These are phyloP conservation scores for Ustilago esculenta DNA, from an alignment of 1,284 basidiomycete species.

Conservation along the genomic window DNA sequence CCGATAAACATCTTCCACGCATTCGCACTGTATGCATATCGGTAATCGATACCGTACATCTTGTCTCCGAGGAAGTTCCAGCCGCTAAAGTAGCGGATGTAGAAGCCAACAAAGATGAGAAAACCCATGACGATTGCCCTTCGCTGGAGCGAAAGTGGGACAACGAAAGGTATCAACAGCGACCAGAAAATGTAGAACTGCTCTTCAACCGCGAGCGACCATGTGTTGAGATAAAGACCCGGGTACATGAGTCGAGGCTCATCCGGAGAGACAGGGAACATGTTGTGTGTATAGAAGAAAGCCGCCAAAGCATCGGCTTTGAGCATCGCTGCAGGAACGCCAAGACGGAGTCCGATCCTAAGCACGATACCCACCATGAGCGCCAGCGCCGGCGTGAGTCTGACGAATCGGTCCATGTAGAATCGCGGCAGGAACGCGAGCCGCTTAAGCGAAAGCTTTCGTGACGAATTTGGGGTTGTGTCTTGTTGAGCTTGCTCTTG, in stretches of 20 bases:
- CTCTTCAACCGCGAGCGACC: conserved; percentile 45
- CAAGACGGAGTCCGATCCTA: conserved; percentile 3
- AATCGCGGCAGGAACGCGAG: conserved; percentile 30
- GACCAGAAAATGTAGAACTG: conserved; percentile 51
- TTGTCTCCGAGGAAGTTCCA: conserved; percentile 18
- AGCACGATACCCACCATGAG: conserved; percentile 21
- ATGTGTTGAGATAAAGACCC: conserved; percentile 33
- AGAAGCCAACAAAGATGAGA: conserved; percentile 19
- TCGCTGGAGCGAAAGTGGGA: conserved; percentile 16
- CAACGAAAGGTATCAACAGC: conserved; percentile 25
- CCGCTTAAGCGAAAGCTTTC: conserved; percentile 10
- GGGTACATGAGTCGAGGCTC: conserved; percentile 28
- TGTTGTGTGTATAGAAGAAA: conserved; percentile 34
- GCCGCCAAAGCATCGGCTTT: conserved; percentile 17
- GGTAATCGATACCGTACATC: conserved; percentile 34
- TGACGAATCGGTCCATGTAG: conserved; percentile 30
- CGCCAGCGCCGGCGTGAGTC: conserved; percentile 25
- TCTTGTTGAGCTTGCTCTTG: conserved; percentile 7
- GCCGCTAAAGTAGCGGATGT: conserved; percentile 20
- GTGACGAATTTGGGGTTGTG: not conserved
- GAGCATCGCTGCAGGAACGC: not conserved
- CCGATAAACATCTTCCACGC: conserved; percentile 42
- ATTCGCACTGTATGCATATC: conserved; percentile 30
- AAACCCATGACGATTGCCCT: conserved; percentile 16
- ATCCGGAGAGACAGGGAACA: conserved; percentile 4